Evolutionary conservation across 148 eudicot species (phyloP), one percentile per base, ranked within the genome.

Genomic region (Euryodendron excelsum): DNA sequence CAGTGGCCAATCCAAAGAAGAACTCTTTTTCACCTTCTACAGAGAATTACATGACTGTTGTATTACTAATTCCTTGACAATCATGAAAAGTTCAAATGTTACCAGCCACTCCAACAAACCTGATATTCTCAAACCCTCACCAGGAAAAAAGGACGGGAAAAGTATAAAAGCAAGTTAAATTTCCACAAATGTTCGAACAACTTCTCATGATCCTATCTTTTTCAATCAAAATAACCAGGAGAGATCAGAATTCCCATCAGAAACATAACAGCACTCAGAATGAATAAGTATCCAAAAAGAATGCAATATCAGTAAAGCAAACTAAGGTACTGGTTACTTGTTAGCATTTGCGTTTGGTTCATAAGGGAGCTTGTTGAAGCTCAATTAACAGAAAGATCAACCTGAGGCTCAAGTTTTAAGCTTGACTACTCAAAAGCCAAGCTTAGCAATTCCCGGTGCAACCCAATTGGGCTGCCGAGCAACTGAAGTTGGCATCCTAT

Each of bases 1-100:
- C 99, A 30, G 98, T 96, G 65, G 98, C 99, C 88, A 96, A 83
- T 64, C 99, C 99, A 79, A 96, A 96, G 82, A 96, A 96, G 91
- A 96, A 96, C 81, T 90, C 91, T 6, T 75, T 56, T 66, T 89
- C 93, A 64, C 84, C 94, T 56, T 83, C 92, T 92, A 82, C 76
- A 82, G 28, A 30, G 60, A 65, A 75, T 68, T 62, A 61, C 45
- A n/a, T 5, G 20, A 15, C 10, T 50, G 25, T 21, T 68, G 47
- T 69, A 75, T 53, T 28, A 70, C 59, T 30, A 68, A 76, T 21
- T 25, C 41, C 58, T 48, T n/a, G 39, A 66, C 31, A 50, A 58
- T 53, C 7, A 58, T 17, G 59, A 59, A 15, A 34, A 36, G 34
- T 5, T 67, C 61, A 37, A 64, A 67, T 37, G 36, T 44, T 61